Conservation (phyloP, 2,329 filamentous ascomycete genomes). For the Amesomyces nigricolor region DNA sequence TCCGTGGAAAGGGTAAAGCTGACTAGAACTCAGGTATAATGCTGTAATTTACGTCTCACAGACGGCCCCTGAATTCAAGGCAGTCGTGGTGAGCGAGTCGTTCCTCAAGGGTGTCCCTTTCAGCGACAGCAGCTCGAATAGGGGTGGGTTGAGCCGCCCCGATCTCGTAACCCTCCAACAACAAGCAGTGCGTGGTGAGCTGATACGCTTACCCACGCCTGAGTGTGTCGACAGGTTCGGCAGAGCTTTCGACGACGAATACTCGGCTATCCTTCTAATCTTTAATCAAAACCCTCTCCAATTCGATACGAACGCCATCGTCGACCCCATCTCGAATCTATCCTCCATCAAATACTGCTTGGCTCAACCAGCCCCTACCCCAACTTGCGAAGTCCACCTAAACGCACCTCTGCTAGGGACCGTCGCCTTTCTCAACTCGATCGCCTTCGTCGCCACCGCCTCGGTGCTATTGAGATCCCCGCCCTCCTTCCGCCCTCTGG, state of each 20-base stretch:
- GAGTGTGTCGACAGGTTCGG: constrained; percentile 32
- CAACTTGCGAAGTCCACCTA: constrained; percentile 38
- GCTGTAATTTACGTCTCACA: constrained; percentile 42
- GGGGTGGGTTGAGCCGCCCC: constrained; percentile 31
- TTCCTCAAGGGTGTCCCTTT: constrained; percentile 37
- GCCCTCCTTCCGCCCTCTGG: constrained; percentile 39
- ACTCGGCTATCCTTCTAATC: constrained; percentile 34
- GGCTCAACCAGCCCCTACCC: constrained; percentile 22
- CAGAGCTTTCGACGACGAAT: constrained; percentile 31
- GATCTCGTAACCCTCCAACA: constrained; percentile 36
- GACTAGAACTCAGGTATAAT: constrained; percentile 41
- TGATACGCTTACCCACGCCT: constrained; percentile 30
- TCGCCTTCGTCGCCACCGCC: constrained; percentile 33
- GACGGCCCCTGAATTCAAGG: constrained; percentile 30
- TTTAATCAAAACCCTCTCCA: constrained; percentile 30
- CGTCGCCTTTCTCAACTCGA: constrained; percentile 38
- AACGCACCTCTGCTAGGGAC: constrained; percentile 41
- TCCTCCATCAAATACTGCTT: constrained; percentile 32
- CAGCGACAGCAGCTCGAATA: constrained; percentile 32
- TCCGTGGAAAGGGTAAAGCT: neutral
- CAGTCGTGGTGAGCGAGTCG: constrained; percentile 33
- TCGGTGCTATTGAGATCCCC: constrained; percentile 28
- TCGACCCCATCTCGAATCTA: constrained; percentile 23
- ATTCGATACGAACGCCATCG: constrained; percentile 10
- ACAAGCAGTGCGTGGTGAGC: constrained; percentile 27